Evolutionary conservation across 1,284 basidiomycete genomes (phyloP).

Genomic region (Exobasidium cylindrosporum): DNA sequence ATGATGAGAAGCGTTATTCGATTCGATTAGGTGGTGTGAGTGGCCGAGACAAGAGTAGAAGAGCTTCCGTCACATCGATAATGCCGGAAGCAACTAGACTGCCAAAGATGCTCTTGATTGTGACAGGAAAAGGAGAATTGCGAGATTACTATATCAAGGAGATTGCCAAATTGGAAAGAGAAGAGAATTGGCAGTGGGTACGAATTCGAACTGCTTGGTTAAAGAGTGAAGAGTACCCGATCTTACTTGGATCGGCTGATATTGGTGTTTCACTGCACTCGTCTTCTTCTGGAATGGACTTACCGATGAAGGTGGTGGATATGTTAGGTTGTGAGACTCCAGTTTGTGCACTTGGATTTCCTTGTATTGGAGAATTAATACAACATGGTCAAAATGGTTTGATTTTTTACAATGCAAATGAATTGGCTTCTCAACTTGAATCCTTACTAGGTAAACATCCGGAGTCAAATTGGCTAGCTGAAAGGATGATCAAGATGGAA

Average conservation of each 20-base stretch:
- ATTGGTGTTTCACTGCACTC: slow-evolving; percentile 86
- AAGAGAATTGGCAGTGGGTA: slow-evolving; percentile 73
- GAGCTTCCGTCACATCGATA: slow-evolving; percentile 3
- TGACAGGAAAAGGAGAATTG: slow-evolving; percentile 89
- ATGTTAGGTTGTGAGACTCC: slow-evolving; percentile 97
- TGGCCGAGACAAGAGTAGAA: slow-evolving; percentile 5
- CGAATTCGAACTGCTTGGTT: slow-evolving; percentile 63
- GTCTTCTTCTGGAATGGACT: slow-evolving; percentile 82
- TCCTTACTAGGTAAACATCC: slow-evolving; percentile 27
- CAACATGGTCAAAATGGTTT: slow-evolving; percentile 77
- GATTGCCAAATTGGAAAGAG: slow-evolving; percentile 63
- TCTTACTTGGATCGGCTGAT: slow-evolving; percentile 69
- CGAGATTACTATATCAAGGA: slow-evolving; percentile 70
- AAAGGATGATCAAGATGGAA: slow-evolving; percentile 1
- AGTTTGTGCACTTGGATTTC: slow-evolving; percentile 83
- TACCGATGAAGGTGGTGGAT: slow-evolving; percentile 99
- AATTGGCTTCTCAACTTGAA: slow-evolving; percentile 71
- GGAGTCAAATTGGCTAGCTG: slow-evolving; percentile 18
- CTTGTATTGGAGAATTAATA: slow-evolving; percentile 82
- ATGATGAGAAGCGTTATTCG: background rate
- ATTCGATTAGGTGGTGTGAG: background rate
- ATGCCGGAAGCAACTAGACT: slow-evolving; percentile 18
- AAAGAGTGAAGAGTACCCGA: slow-evolving; percentile 39
- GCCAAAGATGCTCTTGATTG: slow-evolving; percentile 64
- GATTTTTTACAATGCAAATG: slow-evolving; percentile 68